Evolutionary conservation across 2,329 filamentous ascomycete species (phyloP).

Genomic region (Alternaria dauci): DNA sequence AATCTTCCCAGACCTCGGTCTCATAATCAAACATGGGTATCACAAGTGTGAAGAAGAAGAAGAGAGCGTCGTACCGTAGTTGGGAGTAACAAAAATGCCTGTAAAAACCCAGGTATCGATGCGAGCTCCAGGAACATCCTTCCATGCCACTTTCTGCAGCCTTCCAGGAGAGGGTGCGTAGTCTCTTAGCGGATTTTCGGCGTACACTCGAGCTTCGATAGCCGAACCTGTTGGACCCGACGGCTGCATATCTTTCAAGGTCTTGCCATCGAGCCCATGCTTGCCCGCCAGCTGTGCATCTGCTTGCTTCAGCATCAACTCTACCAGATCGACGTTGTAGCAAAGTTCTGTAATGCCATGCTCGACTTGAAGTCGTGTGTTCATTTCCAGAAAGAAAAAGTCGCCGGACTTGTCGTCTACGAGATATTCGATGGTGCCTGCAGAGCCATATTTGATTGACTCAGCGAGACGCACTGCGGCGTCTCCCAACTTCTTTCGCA

Average conservation of each 20-base stretch:
- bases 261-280: slow-evolving; percentile 54
- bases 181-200: slow-evolving; percentile 66
- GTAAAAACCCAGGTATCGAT: slow-evolving; percentile 71
- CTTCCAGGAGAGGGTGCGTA: slow-evolving; percentile 68
- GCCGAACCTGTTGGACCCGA: slow-evolving; percentile 57
- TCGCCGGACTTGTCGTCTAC: slow-evolving; percentile 82
- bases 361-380: slow-evolving; percentile 66
- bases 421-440: slow-evolving; percentile 90
- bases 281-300: slow-evolving; percentile 59
- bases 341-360: slow-evolving; percentile 67
- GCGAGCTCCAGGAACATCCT: slow-evolving; percentile 58
- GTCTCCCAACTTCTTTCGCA: slow-evolving; percentile 69
- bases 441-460: slow-evolving; percentile 75
- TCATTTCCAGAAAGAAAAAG: slow-evolving; percentile 75
- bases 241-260: slow-evolving; percentile 56
- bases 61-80: slow-evolving; percentile 55
- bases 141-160: slow-evolving; percentile 66
- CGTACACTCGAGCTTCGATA: slow-evolving; percentile 65
- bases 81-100: slow-evolving; percentile 64
- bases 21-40: not conserved
- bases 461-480: slow-evolving; percentile 73
- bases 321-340: slow-evolving; percentile 63
- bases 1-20: not conserved
- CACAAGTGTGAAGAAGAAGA: no score
- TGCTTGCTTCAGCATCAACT: slow-evolving; percentile 65